Evolutionary conservation across 768 basidiomycete species (phyloP).

Genomic region (Erythrobasidium yunnanense): DNA sequence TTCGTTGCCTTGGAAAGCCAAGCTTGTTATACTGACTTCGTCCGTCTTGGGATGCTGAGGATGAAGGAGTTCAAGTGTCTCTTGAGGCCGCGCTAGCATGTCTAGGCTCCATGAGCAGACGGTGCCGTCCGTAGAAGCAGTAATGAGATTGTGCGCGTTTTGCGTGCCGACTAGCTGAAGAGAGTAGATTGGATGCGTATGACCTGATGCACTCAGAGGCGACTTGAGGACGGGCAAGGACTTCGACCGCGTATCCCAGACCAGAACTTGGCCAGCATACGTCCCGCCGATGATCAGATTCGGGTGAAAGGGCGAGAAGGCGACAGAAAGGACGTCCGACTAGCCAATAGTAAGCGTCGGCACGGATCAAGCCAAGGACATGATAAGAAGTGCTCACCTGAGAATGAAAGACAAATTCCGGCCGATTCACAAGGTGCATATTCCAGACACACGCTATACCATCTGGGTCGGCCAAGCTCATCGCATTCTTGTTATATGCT

Average conservation of each 20-base stretch:
- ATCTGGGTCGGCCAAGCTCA: constrained; percentile 86
- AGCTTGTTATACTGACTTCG: constrained; percentile 83
- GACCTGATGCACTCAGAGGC: constrained; percentile 85
- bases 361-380: no score
- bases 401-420: constrained; percentile 96
- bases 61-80: constrained; percentile 82
- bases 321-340: constrained; percentile 95
- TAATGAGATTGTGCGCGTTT: constrained; percentile 94
- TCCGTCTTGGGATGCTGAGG: constrained; percentile 90
- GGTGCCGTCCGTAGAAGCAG: constrained; percentile 89
- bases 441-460: constrained; percentile 98
- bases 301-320: constrained; percentile 94
- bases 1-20: constrained; percentile 92
- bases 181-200: constrained; percentile 96
- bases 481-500: constrained; percentile 94
- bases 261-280: constrained; percentile 94
- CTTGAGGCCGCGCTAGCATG: constrained; percentile 98
- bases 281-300: constrained; percentile 96
- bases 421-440: constrained; percentile 80
- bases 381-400: no score
- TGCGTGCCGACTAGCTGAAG: constrained; percentile 98
- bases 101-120: constrained; percentile 97
- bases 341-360: no score
- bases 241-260: constrained; percentile 88
- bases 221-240: constrained; percentile 94